These are phyloP conservation scores for Tulasnella sp. DNA, from an alignment of 768 basidiomycete genomes.

Conservation along the genomic window DNA sequence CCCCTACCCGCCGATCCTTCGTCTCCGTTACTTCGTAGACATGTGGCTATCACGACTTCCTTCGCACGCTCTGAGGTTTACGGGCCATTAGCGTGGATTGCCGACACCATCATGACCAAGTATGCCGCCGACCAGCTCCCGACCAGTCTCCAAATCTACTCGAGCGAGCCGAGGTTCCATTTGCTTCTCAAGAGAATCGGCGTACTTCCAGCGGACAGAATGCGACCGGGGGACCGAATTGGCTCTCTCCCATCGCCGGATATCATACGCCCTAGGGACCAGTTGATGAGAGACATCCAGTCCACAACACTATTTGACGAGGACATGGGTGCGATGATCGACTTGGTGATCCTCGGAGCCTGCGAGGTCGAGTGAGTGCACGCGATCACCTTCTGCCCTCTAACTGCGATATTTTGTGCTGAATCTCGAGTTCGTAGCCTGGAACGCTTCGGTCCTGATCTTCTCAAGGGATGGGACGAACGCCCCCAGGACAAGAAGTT, in stretches of 20 bases:
- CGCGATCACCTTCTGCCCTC: not conserved
- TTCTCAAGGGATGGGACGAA: slow-evolving; percentile 20
- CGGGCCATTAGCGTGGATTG: not conserved
- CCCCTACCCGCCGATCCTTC: not conserved
- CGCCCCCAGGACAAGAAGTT: slow-evolving; percentile 21
- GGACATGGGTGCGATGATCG: not conserved
- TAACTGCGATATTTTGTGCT: not conserved
- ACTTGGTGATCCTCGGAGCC: slow-evolving; percentile 14
- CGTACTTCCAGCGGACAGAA: not conserved
- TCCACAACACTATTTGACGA: not conserved
- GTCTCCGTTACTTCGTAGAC: not conserved
- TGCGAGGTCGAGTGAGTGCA: slow-evolving; percentile 23
- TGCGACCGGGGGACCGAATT: not conserved
- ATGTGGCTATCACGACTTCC: slow-evolving; percentile 14
- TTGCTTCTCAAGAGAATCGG: not conserved
- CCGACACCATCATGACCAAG: not conserved
- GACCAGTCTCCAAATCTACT: slow-evolving; percentile 4
- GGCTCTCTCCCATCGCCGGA: not conserved
- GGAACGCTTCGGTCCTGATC: not conserved
- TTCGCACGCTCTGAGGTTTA: not conserved
- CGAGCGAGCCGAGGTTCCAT: not conserved
- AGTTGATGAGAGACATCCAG: not conserved
- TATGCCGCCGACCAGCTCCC: not conserved
- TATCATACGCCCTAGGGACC: not conserved
- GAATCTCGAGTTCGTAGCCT: not conserved